Evolutionary conservation across 1,284 basidiomycete genomes (phyloP).

Genomic region (Agaricales sp.): DNA sequence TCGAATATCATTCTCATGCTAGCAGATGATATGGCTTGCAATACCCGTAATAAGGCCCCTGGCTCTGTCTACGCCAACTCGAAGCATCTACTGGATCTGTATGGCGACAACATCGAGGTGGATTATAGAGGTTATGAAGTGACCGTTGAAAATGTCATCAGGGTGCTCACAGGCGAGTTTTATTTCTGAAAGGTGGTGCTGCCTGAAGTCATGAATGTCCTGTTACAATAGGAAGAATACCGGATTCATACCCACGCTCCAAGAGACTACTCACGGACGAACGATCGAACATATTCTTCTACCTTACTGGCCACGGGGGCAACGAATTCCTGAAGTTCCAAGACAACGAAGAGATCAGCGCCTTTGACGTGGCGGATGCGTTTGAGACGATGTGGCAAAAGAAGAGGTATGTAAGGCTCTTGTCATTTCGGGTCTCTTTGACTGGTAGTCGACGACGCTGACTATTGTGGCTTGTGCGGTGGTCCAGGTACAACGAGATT

Average conservation of each 20-base stretch:
- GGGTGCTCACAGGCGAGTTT: constrained; percentile 74
- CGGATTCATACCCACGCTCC: constrained; percentile 71
- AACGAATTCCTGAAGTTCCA: constrained; percentile 99
- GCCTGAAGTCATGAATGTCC: neutral
- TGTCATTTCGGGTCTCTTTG: constrained; percentile 1
- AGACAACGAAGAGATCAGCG: constrained; percentile 96
- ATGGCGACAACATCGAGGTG: constrained; percentile 95
- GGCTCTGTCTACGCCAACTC: constrained; percentile 86
- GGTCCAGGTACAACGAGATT: constrained; percentile 88
- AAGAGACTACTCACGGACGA: constrained; percentile 90
- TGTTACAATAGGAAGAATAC: constrained; percentile 49
- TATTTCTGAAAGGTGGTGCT: neutral
- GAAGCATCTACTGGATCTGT: constrained; percentile 76
- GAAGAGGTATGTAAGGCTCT: constrained; percentile 52
- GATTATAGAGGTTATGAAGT: constrained; percentile 98
- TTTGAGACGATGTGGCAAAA: constrained; percentile 99
- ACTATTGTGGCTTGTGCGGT: too few relatives aligned
- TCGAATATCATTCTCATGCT: constrained; percentile 99
- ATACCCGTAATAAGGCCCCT: constrained; percentile 85
- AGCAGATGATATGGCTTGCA: constrained; percentile 94
- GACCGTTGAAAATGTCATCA: constrained; percentile 91
- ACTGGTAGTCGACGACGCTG: neutral
- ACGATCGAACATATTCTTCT: constrained; percentile 92
- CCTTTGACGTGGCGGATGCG: constrained; percentile 93
- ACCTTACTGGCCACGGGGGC: constrained; percentile 97